phyloP scores from a whole-genome alignment of 805 yeast genomes.

The Millerago galiae region DNA sequence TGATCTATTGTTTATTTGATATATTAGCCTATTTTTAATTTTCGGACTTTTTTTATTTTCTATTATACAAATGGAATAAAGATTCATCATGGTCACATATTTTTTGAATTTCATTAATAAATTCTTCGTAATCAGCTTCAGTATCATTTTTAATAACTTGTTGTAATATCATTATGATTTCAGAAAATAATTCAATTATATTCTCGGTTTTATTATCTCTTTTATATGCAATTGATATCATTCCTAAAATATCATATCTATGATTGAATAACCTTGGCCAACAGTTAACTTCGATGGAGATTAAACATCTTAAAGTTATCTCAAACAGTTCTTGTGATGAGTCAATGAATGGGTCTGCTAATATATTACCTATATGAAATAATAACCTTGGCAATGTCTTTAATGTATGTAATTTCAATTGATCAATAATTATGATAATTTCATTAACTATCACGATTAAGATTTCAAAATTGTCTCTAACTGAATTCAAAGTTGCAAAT shows the following conservation, averaged over 20 bases:
- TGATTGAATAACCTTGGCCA: conserved; percentile 19
- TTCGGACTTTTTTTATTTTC: too few relatives aligned
- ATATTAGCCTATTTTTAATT: too few relatives aligned
- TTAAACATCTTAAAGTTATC: conserved; percentile 9
- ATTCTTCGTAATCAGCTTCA: background rate
- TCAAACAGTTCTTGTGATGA: conserved; percentile 9
- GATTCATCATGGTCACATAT: too few relatives aligned
- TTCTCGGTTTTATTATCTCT: conserved; percentile 2
- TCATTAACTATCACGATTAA: conserved; percentile 10
- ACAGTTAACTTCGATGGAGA: conserved; percentile 12
- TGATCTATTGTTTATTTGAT: too few relatives aligned
- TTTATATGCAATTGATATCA: conserved; percentile 13
- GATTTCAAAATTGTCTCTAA: conserved; percentile 16
- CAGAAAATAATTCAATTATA: background rate
- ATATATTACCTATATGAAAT: conserved; percentile 14
- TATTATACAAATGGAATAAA: too few relatives aligned
- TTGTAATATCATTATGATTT: background rate
- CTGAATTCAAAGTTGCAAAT: conserved; percentile 13
- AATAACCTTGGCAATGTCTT: conserved; percentile 18
- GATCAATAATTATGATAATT: conserved; percentile 3
- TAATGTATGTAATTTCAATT: conserved; percentile 6
- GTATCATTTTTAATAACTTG: background rate
- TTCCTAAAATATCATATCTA: conserved; percentile 17
- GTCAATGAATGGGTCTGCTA: conserved; percentile 21
- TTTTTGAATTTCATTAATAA: background rate